Percentiles rank a stretch among this genome's conserved stretches.
Conservation (phyloP, 768 basidiomycete genomes). For the Agaricus sinodeliciosus region DNA sequence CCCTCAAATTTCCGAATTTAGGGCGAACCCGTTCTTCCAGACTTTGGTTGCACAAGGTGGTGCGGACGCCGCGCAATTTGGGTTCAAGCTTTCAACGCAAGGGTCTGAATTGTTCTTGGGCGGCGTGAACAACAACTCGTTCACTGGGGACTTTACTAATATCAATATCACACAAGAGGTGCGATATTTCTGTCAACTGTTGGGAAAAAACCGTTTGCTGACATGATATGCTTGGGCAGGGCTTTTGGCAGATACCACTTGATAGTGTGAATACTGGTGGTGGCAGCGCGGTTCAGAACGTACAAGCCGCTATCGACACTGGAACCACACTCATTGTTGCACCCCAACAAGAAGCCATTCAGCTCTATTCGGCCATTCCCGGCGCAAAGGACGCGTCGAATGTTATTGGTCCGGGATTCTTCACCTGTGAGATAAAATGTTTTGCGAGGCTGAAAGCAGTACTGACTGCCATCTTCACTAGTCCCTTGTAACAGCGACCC, state of each 20-base stretch:
- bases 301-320: constrained; percentile 30
- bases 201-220: background rate
- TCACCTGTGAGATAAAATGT: constrained; percentile 17
- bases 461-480: constrained; percentile 1
- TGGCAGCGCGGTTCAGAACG: constrained; percentile 12
- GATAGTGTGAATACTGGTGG: constrained; percentile 23
- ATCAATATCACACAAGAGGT: constrained; percentile 26
- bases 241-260: constrained; percentile 27
- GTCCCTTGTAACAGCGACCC: constrained; percentile 24
- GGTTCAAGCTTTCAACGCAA: constrained; percentile 36
- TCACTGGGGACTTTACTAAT: constrained; percentile 38
- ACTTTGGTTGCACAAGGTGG: constrained; percentile 32
- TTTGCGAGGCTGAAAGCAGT: too few relatives aligned
- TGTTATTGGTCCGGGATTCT: constrained; percentile 22
- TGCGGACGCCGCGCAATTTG: constrained; percentile 32
- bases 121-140: constrained; percentile 39
- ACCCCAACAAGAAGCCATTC: constrained; percentile 17
- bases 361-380: constrained; percentile 25
- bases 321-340: constrained; percentile 38
- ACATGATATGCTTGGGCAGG: constrained; percentile 12
- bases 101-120: constrained; percentile 52
- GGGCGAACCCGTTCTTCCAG: constrained; percentile 34
- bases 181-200: background rate
- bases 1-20: constrained; percentile 27
- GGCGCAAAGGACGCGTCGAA: constrained; percentile 22